Conservation (phyloP, 305 asterid species). For the Caryopteris hybrid region DNA sequence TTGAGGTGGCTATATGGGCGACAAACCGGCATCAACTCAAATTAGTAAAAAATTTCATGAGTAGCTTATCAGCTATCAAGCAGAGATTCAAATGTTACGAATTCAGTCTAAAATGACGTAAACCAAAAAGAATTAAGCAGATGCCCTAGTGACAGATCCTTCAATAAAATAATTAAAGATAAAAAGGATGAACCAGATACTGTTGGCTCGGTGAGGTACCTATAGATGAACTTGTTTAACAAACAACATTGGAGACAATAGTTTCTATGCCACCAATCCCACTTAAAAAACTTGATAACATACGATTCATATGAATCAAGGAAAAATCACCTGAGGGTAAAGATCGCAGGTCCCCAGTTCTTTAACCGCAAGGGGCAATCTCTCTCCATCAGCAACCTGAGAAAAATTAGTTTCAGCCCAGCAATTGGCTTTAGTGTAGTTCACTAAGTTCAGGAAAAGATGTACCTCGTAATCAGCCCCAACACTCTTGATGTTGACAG, state of each 20-base stretch:
- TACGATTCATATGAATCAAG: constrained; percentile 12
- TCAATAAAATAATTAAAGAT: constrained; percentile 2
- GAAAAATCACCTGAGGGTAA: constrained; percentile 78
- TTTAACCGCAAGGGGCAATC: constrained; percentile 91
- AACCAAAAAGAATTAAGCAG: constrained; percentile 1
- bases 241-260: background rate
- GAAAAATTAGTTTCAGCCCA: constrained; percentile 20
- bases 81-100: background rate
- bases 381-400: constrained; percentile 97
- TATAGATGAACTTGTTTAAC: background rate
- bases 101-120: background rate
- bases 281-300: background rate
- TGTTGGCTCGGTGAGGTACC: background rate
- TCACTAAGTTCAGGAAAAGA: constrained; percentile 2
- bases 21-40: background rate
- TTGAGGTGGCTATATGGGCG: background rate
- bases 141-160: constrained; percentile 3
- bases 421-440: background rate
- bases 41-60: background rate
- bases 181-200: background rate
- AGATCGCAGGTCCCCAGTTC: constrained; percentile 98
- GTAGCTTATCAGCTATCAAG: constrained; percentile 9
- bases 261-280: background rate
- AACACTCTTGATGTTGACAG: constrained; percentile 91
- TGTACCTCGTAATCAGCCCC: constrained; percentile 93